A percentile compares a stretch with the other conserved stretches of the same genome.
phyloP scores from a whole-genome alignment of 2,329 filamentous ascomycete species.

The Penicillium sp. region DNA sequence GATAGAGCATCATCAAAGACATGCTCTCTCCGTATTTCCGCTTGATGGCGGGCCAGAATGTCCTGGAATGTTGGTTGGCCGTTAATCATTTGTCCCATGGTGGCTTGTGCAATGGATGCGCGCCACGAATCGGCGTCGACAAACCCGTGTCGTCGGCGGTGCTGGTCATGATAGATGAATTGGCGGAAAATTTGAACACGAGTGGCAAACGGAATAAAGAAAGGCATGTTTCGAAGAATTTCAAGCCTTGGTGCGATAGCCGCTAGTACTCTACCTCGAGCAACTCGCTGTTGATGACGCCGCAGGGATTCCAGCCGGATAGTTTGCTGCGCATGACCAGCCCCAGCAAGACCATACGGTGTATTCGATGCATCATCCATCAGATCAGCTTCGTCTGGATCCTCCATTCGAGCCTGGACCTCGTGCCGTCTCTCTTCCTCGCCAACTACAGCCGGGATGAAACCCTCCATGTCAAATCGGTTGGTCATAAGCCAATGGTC shows the following conservation, averaged over 20 bases:
- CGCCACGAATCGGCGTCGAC: constrained; percentile 78
- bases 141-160: constrained; percentile 68
- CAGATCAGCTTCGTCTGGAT: constrained; percentile 55
- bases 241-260: constrained; percentile 84
- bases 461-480: constrained; percentile 83
- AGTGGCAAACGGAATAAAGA: constrained; percentile 90
- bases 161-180: constrained; percentile 84
- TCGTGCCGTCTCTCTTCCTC: constrained; percentile 81
- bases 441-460: constrained; percentile 81
- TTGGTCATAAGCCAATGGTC: constrained; percentile 94
- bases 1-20: constrained; percentile 86
- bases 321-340: constrained; percentile 65
- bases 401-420: constrained; percentile 66
- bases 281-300: constrained; percentile 67
- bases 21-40: constrained; percentile 75
- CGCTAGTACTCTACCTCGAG: constrained; percentile 73
- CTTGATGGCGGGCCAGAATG: constrained; percentile 66
- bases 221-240: constrained; percentile 93
- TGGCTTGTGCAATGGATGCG: constrained; percentile 57
- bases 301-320: constrained; percentile 66
- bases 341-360: constrained; percentile 55
- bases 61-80: constrained; percentile 46
- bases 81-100: constrained; percentile 44
- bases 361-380: constrained; percentile 41
- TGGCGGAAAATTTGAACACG: constrained; percentile 91